phyloP scores from a whole-genome alignment of 805 yeast species.

The Zygosaccharomyces pseudorouxii region DNA sequence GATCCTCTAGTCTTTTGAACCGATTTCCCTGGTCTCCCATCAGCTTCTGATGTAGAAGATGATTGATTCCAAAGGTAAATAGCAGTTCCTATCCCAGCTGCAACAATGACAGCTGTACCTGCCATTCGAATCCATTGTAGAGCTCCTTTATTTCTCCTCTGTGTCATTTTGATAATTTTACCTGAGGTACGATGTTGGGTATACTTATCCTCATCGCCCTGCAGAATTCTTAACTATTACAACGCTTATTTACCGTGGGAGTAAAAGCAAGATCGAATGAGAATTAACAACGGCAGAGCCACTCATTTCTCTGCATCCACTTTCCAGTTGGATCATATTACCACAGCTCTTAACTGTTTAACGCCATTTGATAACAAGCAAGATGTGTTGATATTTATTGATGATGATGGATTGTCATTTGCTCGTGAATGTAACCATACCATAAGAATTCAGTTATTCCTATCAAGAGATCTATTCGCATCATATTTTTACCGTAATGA shows the following conservation, averaged over 20 bases:
- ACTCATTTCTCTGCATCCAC: conserved; percentile 43
- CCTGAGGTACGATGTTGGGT: not conserved
- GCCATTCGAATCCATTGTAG: conserved; percentile 1
- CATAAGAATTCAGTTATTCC: conserved; percentile 32
- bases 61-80: conserved; percentile 9
- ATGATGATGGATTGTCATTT: conserved; percentile 49
- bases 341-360: conserved; percentile 43
- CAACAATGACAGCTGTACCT: conserved; percentile 11
- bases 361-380: conserved; percentile 39
- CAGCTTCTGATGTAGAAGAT: not conserved
- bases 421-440: conserved; percentile 45
- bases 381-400: conserved; percentile 40
- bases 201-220: not conserved
- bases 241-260: not conserved
- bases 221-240: not conserved
- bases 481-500: conserved; percentile 25
- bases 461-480: conserved; percentile 33
- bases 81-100: conserved; percentile 11
- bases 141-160: not conserved
- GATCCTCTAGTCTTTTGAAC: not conserved
- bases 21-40: not conserved
- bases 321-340: conserved; percentile 42
- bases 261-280: conserved; percentile 1
- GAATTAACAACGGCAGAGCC: not conserved
- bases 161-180: not conserved